Percentiles rank a stretch among this genome's conserved stretches.
Conservation (phyloP, 805 yeast genomes). For the Clavispora carvajalis region DNA sequence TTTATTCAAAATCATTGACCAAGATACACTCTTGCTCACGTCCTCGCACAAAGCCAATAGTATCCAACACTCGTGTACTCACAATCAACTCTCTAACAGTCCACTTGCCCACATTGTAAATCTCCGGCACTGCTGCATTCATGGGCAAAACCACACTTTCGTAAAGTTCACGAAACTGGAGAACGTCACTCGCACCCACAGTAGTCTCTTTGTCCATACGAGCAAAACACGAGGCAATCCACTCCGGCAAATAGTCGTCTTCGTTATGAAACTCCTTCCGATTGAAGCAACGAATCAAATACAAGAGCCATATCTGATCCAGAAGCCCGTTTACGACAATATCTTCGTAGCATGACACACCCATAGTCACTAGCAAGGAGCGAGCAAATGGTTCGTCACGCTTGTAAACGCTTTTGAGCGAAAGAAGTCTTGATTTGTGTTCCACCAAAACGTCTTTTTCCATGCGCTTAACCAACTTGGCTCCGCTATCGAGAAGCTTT, state of each 20-base stretch:
- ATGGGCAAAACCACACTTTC: conserved; percentile 48
- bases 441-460: conserved; percentile 44
- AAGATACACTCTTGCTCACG: conserved; percentile 40
- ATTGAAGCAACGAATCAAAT: conserved; percentile 58
- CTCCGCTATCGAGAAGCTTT: conserved; percentile 37
- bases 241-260: conserved; percentile 43
- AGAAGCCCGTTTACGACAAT: conserved; percentile 43
- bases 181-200: conserved; percentile 48
- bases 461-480: conserved; percentile 39
- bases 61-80: conserved; percentile 50
- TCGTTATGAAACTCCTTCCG: conserved; percentile 27
- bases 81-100: conserved; percentile 42
- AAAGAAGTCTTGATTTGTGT: conserved; percentile 40
- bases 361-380: conserved; percentile 52
- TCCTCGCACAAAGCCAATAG: conserved; percentile 43
- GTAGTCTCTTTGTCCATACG: conserved; percentile 31
- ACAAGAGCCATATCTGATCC: conserved; percentile 56
- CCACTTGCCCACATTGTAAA: conserved; percentile 50
- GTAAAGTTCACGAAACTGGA: conserved; percentile 50
- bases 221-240: conserved; percentile 40
- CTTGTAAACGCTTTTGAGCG: conserved; percentile 56
- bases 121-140: conserved; percentile 48
- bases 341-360: conserved; percentile 50
- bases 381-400: conserved; percentile 49
- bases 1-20: conserved; percentile 16